These are phyloP conservation scores for Macrolepiota dolichaula DNA, from an alignment of 768 basidiomycete genomes.

Conservation along the genomic window DNA sequence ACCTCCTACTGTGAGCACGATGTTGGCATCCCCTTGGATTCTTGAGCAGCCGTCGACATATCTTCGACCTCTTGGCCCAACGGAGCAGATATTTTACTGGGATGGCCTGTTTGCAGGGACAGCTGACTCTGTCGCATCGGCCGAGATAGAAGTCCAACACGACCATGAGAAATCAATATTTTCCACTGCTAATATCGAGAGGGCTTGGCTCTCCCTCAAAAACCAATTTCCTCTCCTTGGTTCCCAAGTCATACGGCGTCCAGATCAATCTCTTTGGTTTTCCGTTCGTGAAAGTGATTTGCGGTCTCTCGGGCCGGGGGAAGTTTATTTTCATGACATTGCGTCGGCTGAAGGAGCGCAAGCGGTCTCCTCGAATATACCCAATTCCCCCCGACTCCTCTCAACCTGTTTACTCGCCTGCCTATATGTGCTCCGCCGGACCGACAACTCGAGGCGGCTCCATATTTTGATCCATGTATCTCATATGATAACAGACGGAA, in stretches of 20 bases:
- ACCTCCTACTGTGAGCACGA: not conserved
- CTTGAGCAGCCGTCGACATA: slow-evolving; percentile 5
- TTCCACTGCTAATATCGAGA: slow-evolving; percentile 28
- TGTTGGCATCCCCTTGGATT: slow-evolving; percentile 11
- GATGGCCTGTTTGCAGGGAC: slow-evolving; percentile 39
- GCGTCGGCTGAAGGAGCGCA: slow-evolving; percentile 31
- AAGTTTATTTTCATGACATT: slow-evolving; percentile 34
- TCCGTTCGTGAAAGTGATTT: slow-evolving; percentile 37
- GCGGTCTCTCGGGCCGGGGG: slow-evolving; percentile 24
- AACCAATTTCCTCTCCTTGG: slow-evolving; percentile 47
- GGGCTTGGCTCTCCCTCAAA: slow-evolving; percentile 47
- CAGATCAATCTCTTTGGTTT: slow-evolving; percentile 32
- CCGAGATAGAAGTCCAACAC: slow-evolving; percentile 24
- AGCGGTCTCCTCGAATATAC: slow-evolving; percentile 22
- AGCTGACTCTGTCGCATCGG: slow-evolving; percentile 37
- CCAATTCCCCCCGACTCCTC: slow-evolving; percentile 33
- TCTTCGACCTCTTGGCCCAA: slow-evolving; percentile 29
- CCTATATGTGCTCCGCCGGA: slow-evolving; percentile 37
- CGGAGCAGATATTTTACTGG: slow-evolving; percentile 41
- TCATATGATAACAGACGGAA: slow-evolving; percentile 51
- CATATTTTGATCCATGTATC: slow-evolving; percentile 43
- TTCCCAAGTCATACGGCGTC: slow-evolving; percentile 31
- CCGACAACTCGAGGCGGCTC: slow-evolving; percentile 29
- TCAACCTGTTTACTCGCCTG: slow-evolving; percentile 40
- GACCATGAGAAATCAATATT: slow-evolving; percentile 14